Evolutionary conservation across 164 flowering plant species (phyloP).

Genomic region (Nymphaea thermarum): DNA sequence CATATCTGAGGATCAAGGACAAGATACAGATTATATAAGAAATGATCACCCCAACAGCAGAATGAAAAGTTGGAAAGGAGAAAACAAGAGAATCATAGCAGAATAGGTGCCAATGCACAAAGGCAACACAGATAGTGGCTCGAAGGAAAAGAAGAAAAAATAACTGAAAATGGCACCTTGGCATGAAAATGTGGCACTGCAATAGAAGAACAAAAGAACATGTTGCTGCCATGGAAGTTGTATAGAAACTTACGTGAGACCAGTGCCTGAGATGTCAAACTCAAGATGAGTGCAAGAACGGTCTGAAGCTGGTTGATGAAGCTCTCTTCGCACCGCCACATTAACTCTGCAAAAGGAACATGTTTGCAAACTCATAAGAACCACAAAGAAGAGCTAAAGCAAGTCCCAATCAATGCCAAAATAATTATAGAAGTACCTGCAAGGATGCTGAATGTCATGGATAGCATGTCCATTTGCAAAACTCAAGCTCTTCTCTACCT

Average conservation of each 20-base stretch:
- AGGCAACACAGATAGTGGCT: background rate
- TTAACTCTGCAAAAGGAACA: conserved; percentile 34
- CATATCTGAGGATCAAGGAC: conserved; percentile 49
- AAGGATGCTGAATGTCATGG: conserved; percentile 87
- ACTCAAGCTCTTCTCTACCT: conserved; percentile 30
- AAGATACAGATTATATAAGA: background rate
- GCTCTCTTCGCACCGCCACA: conserved; percentile 81
- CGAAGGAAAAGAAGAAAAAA: background rate
- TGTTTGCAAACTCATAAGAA: background rate
- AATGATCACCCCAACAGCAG: background rate
- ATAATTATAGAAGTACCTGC: conserved; percentile 34
- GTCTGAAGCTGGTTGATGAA: conserved; percentile 81
- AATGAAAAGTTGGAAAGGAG: background rate
- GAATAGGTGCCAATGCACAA: too few relatives aligned
- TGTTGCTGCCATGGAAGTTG: too few relatives aligned
- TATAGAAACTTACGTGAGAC: conserved; percentile 49
- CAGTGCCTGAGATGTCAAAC: conserved; percentile 83
- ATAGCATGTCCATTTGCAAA: conserved; percentile 67
- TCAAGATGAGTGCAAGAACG: conserved; percentile 97
- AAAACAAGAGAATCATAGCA: background rate
- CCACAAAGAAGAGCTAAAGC: background rate
- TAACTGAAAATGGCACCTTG: background rate
- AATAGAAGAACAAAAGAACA: background rate
- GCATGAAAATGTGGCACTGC: too few relatives aligned
- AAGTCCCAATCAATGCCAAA: background rate